A percentile compares a stretch with the other conserved stretches of the same genome.
Conservation (phyloP, 345 rosid genomes). For the Populus tremula region DNA sequence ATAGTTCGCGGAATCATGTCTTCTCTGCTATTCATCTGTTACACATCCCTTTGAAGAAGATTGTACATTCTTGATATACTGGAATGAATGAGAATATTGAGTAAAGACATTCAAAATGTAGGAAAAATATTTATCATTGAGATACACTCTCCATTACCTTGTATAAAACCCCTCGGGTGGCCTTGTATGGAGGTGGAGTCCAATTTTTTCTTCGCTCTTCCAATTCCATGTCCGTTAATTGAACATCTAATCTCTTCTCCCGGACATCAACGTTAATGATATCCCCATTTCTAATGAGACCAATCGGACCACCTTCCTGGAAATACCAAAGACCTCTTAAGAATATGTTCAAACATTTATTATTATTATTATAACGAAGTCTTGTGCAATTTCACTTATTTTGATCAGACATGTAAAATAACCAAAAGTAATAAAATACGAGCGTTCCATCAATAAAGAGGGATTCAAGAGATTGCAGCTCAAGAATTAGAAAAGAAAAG, state of each 20-base stretch:
- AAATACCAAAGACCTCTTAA: slow-evolving; percentile 2
- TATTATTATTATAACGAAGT: no score
- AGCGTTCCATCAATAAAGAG: no score
- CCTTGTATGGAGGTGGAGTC: slow-evolving; percentile 74
- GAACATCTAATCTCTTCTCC: slow-evolving; percentile 69
- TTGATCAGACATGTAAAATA: not conserved
- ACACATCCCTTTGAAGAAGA: slow-evolving; percentile 89
- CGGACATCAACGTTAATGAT: slow-evolving; percentile 65
- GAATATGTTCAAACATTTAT: not conserved
- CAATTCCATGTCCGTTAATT: slow-evolving; percentile 58
- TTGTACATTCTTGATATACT: slow-evolving; percentile 93
- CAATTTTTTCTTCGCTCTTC: slow-evolving; percentile 66
- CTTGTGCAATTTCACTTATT: not conserved
- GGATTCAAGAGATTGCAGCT: not conserved
- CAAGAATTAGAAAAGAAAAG: slow-evolving; percentile 7
- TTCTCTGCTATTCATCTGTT: slow-evolving; percentile 63
- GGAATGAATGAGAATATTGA: slow-evolving; percentile 23
- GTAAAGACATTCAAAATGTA: not conserved
- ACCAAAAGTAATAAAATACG: not conserved
- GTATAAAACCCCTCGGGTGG: slow-evolving; percentile 63
- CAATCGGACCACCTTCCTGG: slow-evolving; percentile 98
- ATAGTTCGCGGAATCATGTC: not conserved
- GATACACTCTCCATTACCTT: slow-evolving; percentile 45
- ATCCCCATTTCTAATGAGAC: slow-evolving; percentile 76
- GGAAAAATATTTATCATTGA: not conserved